A percentile compares a stretch with the other conserved stretches of the same genome.
These are phyloP conservation scores for Acacia confusa DNA, from an alignment of 306 rosid genomes.

Conservation along the genomic window DNA sequence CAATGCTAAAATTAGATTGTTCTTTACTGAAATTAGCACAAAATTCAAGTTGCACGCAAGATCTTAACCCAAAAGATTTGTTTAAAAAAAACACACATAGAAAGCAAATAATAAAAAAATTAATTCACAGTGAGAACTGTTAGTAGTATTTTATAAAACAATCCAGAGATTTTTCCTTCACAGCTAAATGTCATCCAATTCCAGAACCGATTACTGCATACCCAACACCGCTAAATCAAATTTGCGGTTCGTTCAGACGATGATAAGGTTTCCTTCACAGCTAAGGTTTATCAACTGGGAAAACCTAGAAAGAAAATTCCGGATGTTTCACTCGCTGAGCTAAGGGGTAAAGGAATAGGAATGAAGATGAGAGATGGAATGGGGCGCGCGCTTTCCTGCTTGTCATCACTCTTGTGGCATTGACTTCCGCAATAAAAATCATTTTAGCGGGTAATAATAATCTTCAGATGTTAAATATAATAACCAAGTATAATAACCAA, in stretches of 20 bases:
- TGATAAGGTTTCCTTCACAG: not conserved
- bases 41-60: not conserved
- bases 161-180: not conserved
- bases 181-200: not conserved
- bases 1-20: conserved; percentile 25
- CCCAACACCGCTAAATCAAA: not conserved
- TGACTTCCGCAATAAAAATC: too few relatives aligned
- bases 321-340: not conserved
- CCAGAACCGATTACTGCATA: not conserved
- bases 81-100: not conserved
- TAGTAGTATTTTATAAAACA: not conserved
- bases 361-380: too few relatives aligned
- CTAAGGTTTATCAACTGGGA: not conserved
- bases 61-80: not conserved
- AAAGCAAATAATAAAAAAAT: not conserved
- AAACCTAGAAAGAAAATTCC: not conserved
- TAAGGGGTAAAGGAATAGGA: too few relatives aligned
- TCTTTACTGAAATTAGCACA: not conserved
- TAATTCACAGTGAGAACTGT: not conserved
- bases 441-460: too few relatives aligned
- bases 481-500: too few relatives aligned
- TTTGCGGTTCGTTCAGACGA: not conserved
- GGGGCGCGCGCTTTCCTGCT: too few relatives aligned
- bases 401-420: too few relatives aligned
- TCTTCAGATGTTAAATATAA: too few relatives aligned